Base-by-base conservation (phyloP, 106 monocot species). In the Dioscorea alata region DNA sequence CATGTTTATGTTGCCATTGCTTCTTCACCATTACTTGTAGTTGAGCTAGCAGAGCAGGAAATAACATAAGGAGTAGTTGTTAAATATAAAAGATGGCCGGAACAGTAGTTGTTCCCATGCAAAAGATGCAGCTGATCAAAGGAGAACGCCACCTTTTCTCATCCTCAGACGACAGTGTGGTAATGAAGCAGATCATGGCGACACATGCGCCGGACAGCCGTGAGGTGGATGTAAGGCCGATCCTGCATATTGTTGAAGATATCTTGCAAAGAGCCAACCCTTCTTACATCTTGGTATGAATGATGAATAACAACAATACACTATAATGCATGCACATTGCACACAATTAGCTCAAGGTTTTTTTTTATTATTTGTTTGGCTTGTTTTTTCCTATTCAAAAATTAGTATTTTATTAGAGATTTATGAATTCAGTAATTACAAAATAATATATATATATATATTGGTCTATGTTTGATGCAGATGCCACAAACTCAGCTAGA, bases 181-280 rank as follows among this genome's bases (percentile, higher is more conserved):
- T 93, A 4, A 74, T 88, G 86, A 93, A 84, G 71, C 89, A 93
- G 73, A 80, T 93, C 59, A 66, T 71, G 10, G 81, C 76, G 6
- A 93, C 89, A 3, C 93, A 93, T 57, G 18, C 75, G 24, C 93
- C 93, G 2, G 89, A 93, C 33, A 86, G 86, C 1, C 85, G 85
- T 0, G 81, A 89, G 0, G 17, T 89, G 22, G 79, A 93, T 23
- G 78, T 57, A 58, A 52, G 69, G 61, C 76, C 89, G 2, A 68
- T 93, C 25, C 49, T 93, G 56, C 67, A 58, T 16, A 60, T 89
- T 0, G 79, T 86, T 0, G 86, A 93, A 72, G 93, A 93, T 48
- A 34, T 83, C 61, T 51, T 93, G 20, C 81, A 68, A 4, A 35
- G 81, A 21, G 78, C 88, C 22, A 81, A 73, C 0, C 93, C 88